Evolutionary conservation across 106 monocot genomes (phyloP).

Genomic region (Dendrobium officinale): DNA sequence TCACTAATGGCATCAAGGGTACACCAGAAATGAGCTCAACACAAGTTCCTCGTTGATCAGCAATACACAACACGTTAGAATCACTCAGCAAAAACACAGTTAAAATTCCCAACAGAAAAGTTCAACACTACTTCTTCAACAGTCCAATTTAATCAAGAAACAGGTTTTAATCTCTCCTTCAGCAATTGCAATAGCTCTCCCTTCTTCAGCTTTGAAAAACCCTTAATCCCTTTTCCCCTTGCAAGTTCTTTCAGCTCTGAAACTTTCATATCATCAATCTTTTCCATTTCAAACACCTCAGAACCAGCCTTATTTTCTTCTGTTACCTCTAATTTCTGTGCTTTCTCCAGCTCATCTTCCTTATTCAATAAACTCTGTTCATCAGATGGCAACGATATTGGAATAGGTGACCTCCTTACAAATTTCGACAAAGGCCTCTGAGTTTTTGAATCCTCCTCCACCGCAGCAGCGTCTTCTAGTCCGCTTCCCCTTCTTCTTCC

Average conservation of each 20-base stretch:
- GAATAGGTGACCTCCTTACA: conserved; percentile 54
- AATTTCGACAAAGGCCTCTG: conserved; percentile 47
- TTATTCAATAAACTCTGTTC: neutral
- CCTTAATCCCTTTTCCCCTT: conserved; percentile 37
- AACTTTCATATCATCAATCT: conserved; percentile 48
- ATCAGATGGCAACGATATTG: neutral
- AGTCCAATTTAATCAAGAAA: conserved; percentile 5
- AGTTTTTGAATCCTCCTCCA: conserved; percentile 12
- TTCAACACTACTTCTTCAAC: too few species aligned
- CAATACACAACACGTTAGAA: too few species aligned
- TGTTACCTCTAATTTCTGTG: neutral
- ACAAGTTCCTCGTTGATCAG: too few species aligned
- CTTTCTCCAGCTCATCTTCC: neutral
- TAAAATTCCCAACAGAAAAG: too few species aligned
- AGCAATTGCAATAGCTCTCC: conserved; percentile 45
- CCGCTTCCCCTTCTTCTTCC: neutral
- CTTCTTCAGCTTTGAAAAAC: conserved; percentile 65
- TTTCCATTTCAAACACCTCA: conserved; percentile 10
- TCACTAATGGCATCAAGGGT: too few species aligned
- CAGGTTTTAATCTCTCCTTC: conserved; percentile 18
- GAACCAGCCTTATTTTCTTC: neutral
- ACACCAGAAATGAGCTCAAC: too few species aligned
- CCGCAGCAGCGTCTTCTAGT: neutral
- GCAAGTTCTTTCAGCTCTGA: conserved; percentile 63
- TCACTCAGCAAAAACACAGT: too few species aligned